Evolutionary conservation across 2,329 filamentous ascomycete species (phyloP), one percentile per base, ranked within the genome.

Genomic region (Ceratocystis variospora): DNA sequence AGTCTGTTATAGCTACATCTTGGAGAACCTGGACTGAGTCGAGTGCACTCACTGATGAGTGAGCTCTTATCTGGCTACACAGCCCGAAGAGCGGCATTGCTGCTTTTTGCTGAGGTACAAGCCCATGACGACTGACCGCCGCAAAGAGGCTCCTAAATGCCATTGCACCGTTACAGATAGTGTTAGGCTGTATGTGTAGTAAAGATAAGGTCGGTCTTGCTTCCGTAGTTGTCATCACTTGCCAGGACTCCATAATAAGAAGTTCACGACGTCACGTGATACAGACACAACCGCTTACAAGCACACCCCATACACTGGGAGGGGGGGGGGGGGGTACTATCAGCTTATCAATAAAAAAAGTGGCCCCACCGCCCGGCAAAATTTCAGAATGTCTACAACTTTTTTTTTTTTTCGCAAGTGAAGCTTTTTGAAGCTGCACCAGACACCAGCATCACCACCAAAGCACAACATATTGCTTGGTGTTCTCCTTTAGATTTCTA

Each of bases 341-440:
- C 64, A 64, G 46, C 61, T 66, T 46, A 68, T 68, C 64, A 17
- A 10, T 19, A 45, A 44, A 48, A 48, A 50, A 59, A 55, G 31
- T 55, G 45, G 67, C 67, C 62, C 64, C 67, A 68, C 66, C 61
- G 66, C 62, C 66, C 62, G 64, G 67, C 64, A 68, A 68, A 68
- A 68, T 68, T 61, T 68, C 61, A 55, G 25, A 44, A 50, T 28
- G 48, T 45, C 25, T 15, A 61, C 15, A 17, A 61, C 44, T 33
- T 61, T 67, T 67, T 63, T 63, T 31, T 63, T 50, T 50, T 50
- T 46, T 53, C 25, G 5, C 0, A 44, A 41, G 59, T 53, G 64
- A 55, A 66, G 57, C 59, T 66, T 33, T 55, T 28, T 31, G n/a
- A n/a, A 59, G 31, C 50, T 55, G n/a, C 6, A 5, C 63, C 57